Base-by-base conservation (phyloP, 1,284 basidiomycete species). In the Cerrena zonata region DNA sequence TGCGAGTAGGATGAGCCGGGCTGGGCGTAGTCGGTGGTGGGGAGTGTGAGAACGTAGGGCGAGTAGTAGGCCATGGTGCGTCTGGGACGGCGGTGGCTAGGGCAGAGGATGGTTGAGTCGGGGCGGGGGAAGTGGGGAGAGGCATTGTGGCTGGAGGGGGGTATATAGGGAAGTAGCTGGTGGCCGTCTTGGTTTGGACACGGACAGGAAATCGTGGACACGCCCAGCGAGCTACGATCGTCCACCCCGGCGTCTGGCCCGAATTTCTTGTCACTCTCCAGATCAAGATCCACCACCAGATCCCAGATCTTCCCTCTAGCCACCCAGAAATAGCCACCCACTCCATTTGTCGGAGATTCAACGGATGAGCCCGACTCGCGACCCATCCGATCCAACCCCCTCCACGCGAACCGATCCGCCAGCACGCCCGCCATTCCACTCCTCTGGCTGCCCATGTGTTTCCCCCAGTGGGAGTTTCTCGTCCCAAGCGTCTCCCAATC, bases 1-100 rank as follows among this genome's bases (percentile, higher is more conserved):
- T 72, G 69, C 55, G 77, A 65, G 67, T 75, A 78, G 61, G 80
- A 65, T 48, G 76, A 73, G 48, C 61, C 62, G 7, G 68, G 64
- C 47, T 73, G 69, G 53, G 58, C 58, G 25, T 66, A n/a, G n/a
- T n/a, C 51, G 55, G 66, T 63, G 61, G 61, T 57, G 45, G 73
- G 45, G 69, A 59, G 45, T 66, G 60, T 45, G n/a, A n/a, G n/a
- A n/a, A n/a, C n/a, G n/a, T n/a, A n/a, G n/a, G n/a, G n/a, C n/a
- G n/a, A n/a, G n/a, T n/a, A n/a, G n/a, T n/a, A n/a, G n/a, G n/a
- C n/a, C n/a, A n/a, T n/a, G n/a, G n/a, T n/a, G 38, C 43, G 40
- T 40, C 45, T 57, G 48, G 45, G 43, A 52, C 30, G 49, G 26
- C 47, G 42, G 53, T 59, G 55, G n/a, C n/a, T n/a, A n/a, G n/a